phyloP scores from a whole-genome alignment of 352 stramenopile species.

The Pythium coloratum region DNA sequence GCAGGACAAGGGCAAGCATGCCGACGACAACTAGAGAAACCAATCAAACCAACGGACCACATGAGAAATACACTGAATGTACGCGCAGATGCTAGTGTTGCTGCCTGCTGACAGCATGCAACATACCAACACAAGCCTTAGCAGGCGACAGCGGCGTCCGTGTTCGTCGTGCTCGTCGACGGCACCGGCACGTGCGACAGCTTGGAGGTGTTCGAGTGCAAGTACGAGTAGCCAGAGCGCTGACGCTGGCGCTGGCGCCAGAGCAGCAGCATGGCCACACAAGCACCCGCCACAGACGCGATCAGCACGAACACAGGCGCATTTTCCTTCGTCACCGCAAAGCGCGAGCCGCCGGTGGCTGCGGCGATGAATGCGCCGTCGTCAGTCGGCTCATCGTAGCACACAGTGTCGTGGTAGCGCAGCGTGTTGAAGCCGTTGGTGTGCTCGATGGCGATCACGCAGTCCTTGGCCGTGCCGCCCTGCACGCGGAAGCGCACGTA shows the following conservation, averaged over 20 bases:
- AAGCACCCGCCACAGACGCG: slow-evolving; percentile 33
- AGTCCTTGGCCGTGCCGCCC: slow-evolving; percentile 37
- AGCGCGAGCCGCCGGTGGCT: not conserved
- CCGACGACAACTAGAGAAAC: not conserved
- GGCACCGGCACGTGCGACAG: slow-evolving; percentile 36
- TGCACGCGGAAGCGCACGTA: slow-evolving; percentile 57
- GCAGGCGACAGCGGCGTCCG: slow-evolving; percentile 38
- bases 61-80: slow-evolving; percentile 2
- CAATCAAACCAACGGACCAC: not conserved
- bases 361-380: slow-evolving; percentile 26
- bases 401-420: slow-evolving; percentile 54
- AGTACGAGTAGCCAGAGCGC: slow-evolving; percentile 62
- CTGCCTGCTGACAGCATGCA: not conserved
- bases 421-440: slow-evolving; percentile 44
- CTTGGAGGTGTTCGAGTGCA: slow-evolving; percentile 49
- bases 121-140: slow-evolving; percentile 26
- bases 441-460: slow-evolving; percentile 52
- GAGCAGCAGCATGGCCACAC: slow-evolving; percentile 38
- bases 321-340: slow-evolving; percentile 35
- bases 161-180: slow-evolving; percentile 17
- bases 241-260: slow-evolving; percentile 48
- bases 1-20: slow-evolving; percentile 27
- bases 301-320: slow-evolving; percentile 39
- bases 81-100: not conserved
- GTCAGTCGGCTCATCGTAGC: slow-evolving; percentile 37